phyloP scores from a whole-genome alignment of 2,329 filamentous ascomycete species.

The Aspergillus floridensis region DNA sequence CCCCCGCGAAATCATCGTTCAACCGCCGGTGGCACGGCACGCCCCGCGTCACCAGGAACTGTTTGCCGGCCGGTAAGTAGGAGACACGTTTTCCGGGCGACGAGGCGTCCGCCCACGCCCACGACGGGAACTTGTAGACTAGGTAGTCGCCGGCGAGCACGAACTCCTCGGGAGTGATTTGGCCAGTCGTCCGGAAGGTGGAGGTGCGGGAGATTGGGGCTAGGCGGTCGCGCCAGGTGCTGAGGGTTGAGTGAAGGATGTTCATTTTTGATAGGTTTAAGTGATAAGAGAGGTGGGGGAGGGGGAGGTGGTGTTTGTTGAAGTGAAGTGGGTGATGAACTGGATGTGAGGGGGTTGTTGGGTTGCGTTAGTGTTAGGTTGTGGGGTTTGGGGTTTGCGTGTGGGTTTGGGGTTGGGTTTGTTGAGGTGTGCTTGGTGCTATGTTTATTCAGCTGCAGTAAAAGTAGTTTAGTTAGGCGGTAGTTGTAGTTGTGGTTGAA shows the following conservation, averaged over 20 bases:
- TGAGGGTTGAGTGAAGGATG: slow-evolving; percentile 87
- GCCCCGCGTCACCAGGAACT: slow-evolving; percentile 91
- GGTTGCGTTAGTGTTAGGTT: no score
- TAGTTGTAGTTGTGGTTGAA: no score
- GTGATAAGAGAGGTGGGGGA: not conserved
- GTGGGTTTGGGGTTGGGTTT: no score
- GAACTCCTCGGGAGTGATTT: slow-evolving; percentile 98
- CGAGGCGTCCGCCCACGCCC: slow-evolving; percentile 92
- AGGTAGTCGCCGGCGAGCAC: slow-evolving; percentile 93
- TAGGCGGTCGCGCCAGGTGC: slow-evolving; percentile 86
- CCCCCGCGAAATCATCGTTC: slow-evolving; percentile 88
- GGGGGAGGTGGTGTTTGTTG: not conserved
- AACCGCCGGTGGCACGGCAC: slow-evolving; percentile 90
- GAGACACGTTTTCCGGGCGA: slow-evolving; percentile 72
- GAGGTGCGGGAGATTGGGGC: slow-evolving; percentile 86
- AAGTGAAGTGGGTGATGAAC: not conserved
- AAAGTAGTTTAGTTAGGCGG: no score
- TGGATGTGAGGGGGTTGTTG: not conserved
- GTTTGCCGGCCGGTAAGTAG: slow-evolving; percentile 84
- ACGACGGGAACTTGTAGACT: slow-evolving; percentile 98
- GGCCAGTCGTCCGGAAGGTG: slow-evolving; percentile 87
- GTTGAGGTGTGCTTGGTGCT: no score
- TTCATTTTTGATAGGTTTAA: slow-evolving; percentile 61
- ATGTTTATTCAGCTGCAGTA: no score
- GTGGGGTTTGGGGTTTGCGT: no score